Percentiles rank a stretch among this genome's conserved stretches.
Evolutionary conservation across 345 rosid species (phyloP).

Genomic region (Murraya paniculata): DNA sequence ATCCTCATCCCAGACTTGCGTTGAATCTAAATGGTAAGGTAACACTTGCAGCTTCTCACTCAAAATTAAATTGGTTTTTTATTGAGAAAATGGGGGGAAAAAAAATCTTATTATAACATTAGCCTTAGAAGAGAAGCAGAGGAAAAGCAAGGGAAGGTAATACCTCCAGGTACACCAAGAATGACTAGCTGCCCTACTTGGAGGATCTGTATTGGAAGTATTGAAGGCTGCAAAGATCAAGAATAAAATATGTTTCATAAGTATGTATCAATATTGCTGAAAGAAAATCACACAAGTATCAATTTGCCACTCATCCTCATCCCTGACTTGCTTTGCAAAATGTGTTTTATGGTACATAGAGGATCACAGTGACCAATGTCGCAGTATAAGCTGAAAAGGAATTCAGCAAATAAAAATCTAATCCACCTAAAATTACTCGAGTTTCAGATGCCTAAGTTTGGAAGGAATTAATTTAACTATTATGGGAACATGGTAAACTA

Average conservation of each 20-base stretch:
- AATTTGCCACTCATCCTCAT: not conserved
- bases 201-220: slow-evolving; percentile 89
- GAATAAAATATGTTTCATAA: slow-evolving; percentile 11
- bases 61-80: not conserved
- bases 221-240: slow-evolving; percentile 72
- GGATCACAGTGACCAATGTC: not conserved
- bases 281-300: not conserved
- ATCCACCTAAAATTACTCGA: not conserved
- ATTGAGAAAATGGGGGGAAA: not conserved
- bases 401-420: not conserved
- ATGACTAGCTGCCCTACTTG: slow-evolving; percentile 89
- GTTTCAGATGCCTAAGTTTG: not conserved
- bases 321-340: not conserved
- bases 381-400: not conserved
- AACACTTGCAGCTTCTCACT: not conserved
- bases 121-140: not conserved
- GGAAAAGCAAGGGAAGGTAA: slow-evolving; percentile 5
- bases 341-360: not conserved
- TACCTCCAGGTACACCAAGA: slow-evolving; percentile 97
- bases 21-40: not conserved
- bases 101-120: not conserved
- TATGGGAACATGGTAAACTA: not conserved
- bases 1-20: not conserved
- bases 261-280: not conserved
- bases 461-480: not conserved